Conservation (phyloP, 495 filamentous ascomycete genomes). For the Pyrenula massariospora region DNA sequence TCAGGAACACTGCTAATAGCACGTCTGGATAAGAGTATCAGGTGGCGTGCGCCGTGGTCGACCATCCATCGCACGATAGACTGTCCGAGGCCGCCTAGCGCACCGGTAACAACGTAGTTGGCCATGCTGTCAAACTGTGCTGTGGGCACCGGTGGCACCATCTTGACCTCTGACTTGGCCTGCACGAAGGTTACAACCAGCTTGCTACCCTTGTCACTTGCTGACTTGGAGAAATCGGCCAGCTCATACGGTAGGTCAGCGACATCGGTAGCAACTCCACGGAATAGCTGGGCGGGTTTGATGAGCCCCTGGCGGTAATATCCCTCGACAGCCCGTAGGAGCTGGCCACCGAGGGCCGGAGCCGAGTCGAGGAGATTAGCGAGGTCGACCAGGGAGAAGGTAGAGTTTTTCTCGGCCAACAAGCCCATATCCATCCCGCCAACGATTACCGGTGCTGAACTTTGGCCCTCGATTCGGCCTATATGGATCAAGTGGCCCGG, state of each 20-base stretch:
- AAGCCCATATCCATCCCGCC: neutral
- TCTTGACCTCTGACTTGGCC: constrained; percentile 5
- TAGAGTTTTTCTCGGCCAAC: constrained; percentile 9
- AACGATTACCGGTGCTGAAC: too few species aligned
- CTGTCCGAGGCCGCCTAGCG: constrained; percentile 11
- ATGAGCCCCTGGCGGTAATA: constrained; percentile 8
- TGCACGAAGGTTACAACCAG: constrained; percentile 12
- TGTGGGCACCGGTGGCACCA: constrained; percentile 5
- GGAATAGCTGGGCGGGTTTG: constrained; percentile 1
- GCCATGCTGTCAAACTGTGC: constrained; percentile 15
- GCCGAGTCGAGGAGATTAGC: constrained; percentile 9
- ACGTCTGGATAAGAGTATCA: constrained; percentile 8
- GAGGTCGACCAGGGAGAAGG: constrained; percentile 5
- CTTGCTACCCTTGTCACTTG: constrained; percentile 13
- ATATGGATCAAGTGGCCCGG: constrained; percentile 12
- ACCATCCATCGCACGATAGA: constrained; percentile 10
- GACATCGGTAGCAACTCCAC: constrained; percentile 6
- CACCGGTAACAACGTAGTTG: constrained; percentile 11
- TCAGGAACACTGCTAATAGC: neutral
- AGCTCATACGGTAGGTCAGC: constrained; percentile 6
- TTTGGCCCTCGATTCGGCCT: constrained; percentile 7
- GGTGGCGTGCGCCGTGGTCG: constrained; percentile 10
- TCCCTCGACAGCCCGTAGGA: constrained; percentile 13
- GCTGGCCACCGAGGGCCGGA: constrained; percentile 5
- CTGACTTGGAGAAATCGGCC: constrained; percentile 5